phyloP scores from a whole-genome alignment of 1,284 basidiomycete genomes.

The Porodaedalea pini region DNA sequence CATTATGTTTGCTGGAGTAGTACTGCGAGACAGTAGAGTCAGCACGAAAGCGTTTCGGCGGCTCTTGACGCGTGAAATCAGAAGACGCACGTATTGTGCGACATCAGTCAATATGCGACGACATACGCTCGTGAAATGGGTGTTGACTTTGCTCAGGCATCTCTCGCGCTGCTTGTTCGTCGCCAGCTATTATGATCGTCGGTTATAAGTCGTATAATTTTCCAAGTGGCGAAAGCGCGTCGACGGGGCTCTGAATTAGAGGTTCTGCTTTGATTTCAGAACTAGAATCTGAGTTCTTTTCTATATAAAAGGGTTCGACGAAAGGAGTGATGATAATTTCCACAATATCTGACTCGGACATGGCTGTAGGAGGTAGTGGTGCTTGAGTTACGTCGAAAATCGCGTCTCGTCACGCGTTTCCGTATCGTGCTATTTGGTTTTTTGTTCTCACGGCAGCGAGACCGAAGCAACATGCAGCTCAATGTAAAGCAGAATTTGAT shows the following conservation, averaged over 20 bases:
- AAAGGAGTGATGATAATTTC: neutral
- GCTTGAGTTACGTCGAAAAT: too few species aligned
- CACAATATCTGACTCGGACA: too few species aligned
- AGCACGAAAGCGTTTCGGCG: too few species aligned
- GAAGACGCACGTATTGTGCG: neutral
- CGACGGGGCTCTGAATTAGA: neutral
- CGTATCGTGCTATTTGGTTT: too few species aligned
- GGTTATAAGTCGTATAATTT: neutral
- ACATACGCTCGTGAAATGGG: neutral
- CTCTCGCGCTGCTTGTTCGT: neutral
- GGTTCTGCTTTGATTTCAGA: neutral
- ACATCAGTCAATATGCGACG: neutral
- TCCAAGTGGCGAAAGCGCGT: neutral
- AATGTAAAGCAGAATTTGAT: too few species aligned
- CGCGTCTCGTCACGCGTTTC: too few species aligned
- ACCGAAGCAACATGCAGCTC: too few species aligned
- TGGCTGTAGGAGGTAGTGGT: too few species aligned
- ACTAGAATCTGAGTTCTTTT: neutral
- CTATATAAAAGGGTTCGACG: neutral
- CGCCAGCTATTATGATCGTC: neutral
- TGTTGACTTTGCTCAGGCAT: neutral
- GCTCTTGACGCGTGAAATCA: too few species aligned
- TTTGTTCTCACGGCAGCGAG: too few species aligned
- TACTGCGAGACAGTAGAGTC: too few species aligned
- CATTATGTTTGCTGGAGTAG: too few species aligned